Evolutionary conservation across 148 eudicot genomes (phyloP).

Genomic region (Chenopodium quinoa): DNA sequence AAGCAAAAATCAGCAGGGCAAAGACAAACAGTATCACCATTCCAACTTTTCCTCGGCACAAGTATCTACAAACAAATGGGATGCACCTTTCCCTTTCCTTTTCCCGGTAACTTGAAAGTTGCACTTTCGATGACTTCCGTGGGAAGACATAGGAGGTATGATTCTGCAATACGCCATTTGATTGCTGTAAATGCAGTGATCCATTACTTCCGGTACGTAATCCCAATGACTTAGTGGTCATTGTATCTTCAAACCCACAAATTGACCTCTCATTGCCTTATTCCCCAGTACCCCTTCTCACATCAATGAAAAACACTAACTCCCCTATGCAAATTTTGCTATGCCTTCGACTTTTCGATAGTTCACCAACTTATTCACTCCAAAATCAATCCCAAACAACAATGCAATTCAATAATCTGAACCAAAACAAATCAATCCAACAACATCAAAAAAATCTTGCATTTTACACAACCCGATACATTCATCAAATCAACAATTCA

Average conservation of each 20-base stretch:
- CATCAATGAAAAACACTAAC: conserved; percentile 1
- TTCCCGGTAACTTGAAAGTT: conserved; percentile 58
- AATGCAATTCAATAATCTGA: conserved; percentile 21
- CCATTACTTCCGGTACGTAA: conserved; percentile 66
- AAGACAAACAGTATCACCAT: conserved; percentile 68
- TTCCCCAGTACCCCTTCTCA: conserved; percentile 26
- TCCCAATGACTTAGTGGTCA: conserved; percentile 84
- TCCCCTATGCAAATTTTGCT: neutral
- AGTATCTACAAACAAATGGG: conserved; percentile 43
- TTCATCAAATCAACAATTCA: neutral
- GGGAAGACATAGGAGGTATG: conserved; percentile 39
- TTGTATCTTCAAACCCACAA: conserved; percentile 58
- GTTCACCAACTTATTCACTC: conserved; percentile 7
- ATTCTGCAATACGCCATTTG: conserved; percentile 56
- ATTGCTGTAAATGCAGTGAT: conserved; percentile 56
- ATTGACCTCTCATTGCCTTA: conserved; percentile 56
- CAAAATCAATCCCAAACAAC: neutral
- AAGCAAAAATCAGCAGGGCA: conserved; percentile 56
- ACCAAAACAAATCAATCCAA: neutral
- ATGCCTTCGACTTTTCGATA: neutral
- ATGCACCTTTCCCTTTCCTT: conserved; percentile 81
- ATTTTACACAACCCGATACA: neutral
- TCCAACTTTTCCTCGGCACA: conserved; percentile 60
- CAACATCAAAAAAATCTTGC: conserved; percentile 7
- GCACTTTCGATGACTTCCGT: conserved; percentile 59